Base-by-base conservation (phyloP, 306 rosid species). In the Biancaea sappan region DNA sequence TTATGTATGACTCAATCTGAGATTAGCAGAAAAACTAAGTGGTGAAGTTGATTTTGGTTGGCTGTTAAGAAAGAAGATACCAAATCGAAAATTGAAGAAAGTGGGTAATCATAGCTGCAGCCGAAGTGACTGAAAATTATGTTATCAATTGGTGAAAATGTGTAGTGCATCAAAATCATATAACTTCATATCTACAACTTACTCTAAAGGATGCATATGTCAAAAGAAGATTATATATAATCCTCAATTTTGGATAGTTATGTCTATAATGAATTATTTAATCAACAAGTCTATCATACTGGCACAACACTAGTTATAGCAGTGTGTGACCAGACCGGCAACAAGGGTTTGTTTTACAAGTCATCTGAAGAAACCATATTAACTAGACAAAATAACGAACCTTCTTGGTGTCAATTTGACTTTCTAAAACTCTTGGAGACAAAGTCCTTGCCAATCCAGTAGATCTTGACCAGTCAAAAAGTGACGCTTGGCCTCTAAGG, bases 381-480 rank as follows among this genome's bases (percentile, higher is more conserved):
- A 77, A 77, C 66, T 54, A 53, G 56, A 46, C 31, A 72, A 40
- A 57, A 43, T 77, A 73, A 78, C 93, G 75, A 77, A 95, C 99
- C 97, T 95, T 95, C 75, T 92, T 95, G 65, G 98, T 92, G 84
- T 95, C 99, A 83, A 92, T 84, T 86, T 95, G 99, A 84, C 93
- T 95, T 84, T 95, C 99, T 90, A 92, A 86, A 78, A 95, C 91
- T 79, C 99, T 88, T 22, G 99, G 99, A 79, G 99, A 92, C 71
- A 95, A 72, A 64, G 98, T 88, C 84, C 97, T 95, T 15, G 98
- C 99, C 83, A 95, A 76, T 52, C 98, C 92, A 71, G 90, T 90
- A 69, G 98, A 86, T 77, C 97, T 90, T 53, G 99, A 86, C 98
- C 98, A 95, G 70, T 92, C 98, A 57, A 92, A 95, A 54, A 95